Evolutionary conservation across 179 eudicot genomes (phyloP).

Genomic region (Nepenthes alata): DNA sequence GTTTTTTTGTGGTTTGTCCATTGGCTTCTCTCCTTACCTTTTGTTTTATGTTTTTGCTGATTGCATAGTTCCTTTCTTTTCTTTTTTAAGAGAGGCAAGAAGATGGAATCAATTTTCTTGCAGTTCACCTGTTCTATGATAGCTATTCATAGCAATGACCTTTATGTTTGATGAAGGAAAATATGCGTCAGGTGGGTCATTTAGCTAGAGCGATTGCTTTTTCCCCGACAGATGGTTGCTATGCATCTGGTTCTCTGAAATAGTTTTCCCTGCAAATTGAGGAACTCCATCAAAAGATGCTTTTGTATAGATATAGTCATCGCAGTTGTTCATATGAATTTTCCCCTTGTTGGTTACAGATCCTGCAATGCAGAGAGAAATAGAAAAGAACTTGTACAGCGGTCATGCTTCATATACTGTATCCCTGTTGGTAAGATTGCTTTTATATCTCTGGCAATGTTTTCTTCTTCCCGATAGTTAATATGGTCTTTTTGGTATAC

Average conservation of each 20-base stretch:
- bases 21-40: not conserved
- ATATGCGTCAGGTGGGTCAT: no score
- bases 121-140: no score
- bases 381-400: constrained; percentile 46
- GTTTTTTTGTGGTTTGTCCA: not conserved
- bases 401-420: constrained; percentile 71
- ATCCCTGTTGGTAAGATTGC: constrained; percentile 53
- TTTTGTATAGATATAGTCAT: not conserved
- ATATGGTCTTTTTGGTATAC: not conserved
- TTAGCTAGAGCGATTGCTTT: no score
- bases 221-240: no score
- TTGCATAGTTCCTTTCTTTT: no score
- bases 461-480: not conserved
- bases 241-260: not conserved
- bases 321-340: not conserved
- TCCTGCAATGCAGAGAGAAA: constrained; percentile 57
- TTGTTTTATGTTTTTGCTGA: no score
- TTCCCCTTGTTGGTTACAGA: constrained; percentile 32
- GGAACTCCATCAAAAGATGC: not conserved
- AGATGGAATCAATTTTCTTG: no score
- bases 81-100: no score
- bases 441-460: not conserved
- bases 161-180: no score
- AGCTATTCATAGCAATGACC: no score
- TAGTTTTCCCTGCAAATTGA: not conserved